Evolutionary conservation across 2,329 filamentous ascomycete genomes (phyloP).

Genomic region (Paecilomyces sp.): DNA sequence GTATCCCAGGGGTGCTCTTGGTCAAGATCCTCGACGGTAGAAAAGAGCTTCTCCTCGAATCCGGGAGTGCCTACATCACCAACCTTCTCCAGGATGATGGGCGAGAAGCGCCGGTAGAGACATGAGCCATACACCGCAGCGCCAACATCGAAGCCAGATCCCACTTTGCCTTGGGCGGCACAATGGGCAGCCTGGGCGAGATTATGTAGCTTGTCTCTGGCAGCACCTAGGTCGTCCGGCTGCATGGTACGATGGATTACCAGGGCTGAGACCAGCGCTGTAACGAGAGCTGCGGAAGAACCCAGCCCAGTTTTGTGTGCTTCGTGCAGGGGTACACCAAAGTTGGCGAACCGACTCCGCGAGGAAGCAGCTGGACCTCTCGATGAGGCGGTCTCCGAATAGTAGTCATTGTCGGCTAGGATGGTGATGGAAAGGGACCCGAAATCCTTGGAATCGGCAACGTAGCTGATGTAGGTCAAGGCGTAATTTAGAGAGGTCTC

Average conservation of each 20-base stretch:
- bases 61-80: slow-evolving; percentile 59
- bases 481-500: slow-evolving; percentile 85
- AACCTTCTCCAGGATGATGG: slow-evolving; percentile 59
- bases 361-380: slow-evolving; percentile 25
- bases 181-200: slow-evolving; percentile 90
- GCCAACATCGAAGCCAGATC: slow-evolving; percentile 91
- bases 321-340: slow-evolving; percentile 64
- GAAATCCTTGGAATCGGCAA: slow-evolving; percentile 48
- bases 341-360: slow-evolving; percentile 62
- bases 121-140: slow-evolving; percentile 88
- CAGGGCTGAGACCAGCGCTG: slow-evolving; percentile 59
- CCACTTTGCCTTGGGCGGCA: slow-evolving; percentile 92
- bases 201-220: slow-evolving; percentile 69
- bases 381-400: slow-evolving; percentile 59
- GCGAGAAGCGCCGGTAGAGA: slow-evolving; percentile 87
- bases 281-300: slow-evolving; percentile 89
- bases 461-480: slow-evolving; percentile 65
- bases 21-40: slow-evolving; percentile 57
- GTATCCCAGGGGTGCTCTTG: slow-evolving; percentile 63
- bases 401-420: slow-evolving; percentile 93
- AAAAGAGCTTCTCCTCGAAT: slow-evolving; percentile 60
- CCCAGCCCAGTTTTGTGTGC: slow-evolving; percentile 96
- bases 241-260: slow-evolving; percentile 38
- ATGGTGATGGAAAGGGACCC: slow-evolving; percentile 71
- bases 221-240: slow-evolving; percentile 38